Evolutionary conservation across 1,284 basidiomycete species (phyloP), one percentile per base, ranked within the genome.

Genomic region (Mrakiaceae sp.): DNA sequence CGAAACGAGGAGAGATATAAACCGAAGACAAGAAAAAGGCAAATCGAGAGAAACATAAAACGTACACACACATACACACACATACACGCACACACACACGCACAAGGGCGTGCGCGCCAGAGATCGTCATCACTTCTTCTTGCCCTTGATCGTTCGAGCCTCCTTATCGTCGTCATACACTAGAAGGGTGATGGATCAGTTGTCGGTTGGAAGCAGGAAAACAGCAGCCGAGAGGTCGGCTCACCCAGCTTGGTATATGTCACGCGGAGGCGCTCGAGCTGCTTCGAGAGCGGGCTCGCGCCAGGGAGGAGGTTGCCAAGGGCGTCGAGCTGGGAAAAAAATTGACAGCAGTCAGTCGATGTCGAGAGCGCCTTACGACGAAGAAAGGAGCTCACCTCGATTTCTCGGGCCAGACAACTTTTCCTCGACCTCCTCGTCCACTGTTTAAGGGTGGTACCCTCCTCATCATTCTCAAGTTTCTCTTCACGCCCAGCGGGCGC

Each of bases 281-380:
- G 78, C 79, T 11, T 75, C 76, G 42, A 76, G 77, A 2, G 79
- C 75, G 57, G 76, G 75, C 66, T 80, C 79, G 57, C 79, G 63
- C 8, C 71, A 61, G 62, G 16, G 40, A 16, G 68, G 68, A 39
- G 71, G 63, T 44, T 72, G 70, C 47, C 58, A 27, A 59, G 44
- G 4, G 48, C 16, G 48, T 59, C 58, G 47, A 59, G 64, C 68
- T 65, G 67, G 70, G 71, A 42, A 68, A 66, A 16, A 11, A 63
- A 40, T 27, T 42, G 3, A 10, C 16, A 27, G 7, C 16, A 27
- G 7, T 27, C 27, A 58, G 16, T 12, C 10, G 11, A 46, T 42
- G 43, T 27, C 54, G 39, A 62, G 39, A 14, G 11, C 58, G 44
- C 27, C 46, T 47, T 44, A n/a, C 27, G 53, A 10, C 5, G 39